Evolutionary conservation across 2,329 filamentous ascomycete genomes (phyloP), one percentile per base, ranked within the genome.

Genomic region (Aspergillus hiratsukae): DNA sequence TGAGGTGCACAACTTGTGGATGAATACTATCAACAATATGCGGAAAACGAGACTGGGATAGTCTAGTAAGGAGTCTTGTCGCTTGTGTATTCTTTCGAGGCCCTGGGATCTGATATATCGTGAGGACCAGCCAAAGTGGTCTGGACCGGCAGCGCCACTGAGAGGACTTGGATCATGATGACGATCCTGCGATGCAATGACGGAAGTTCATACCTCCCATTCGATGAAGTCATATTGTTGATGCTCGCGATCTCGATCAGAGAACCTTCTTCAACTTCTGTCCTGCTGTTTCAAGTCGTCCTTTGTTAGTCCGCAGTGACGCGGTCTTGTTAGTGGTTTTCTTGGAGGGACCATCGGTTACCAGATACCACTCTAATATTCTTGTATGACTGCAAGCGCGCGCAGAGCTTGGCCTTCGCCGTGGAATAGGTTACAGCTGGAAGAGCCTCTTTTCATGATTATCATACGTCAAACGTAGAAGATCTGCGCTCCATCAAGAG

Each of bases 281-380:
- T 21, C 51, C 60, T 48, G 53, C 41, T 23, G 52, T 46, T 10
- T 41, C 52, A 23, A 10, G 50, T 23, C 35, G 51, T 35, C 35
- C 27, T 31, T 48, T 40, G 10, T 50, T 49, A 28, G 29, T 56
- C 35, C 43, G 49, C 48, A 51, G 27, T 52, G 19, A 21, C 11
- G 43, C 45, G 8, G 3, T 51, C 41, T 23, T 35, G 31, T 35
- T 35, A 6, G 11, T 17, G 31, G 4, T 3, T 31, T 35, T 35
- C 31, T 35, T 35, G 11, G 31, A 35, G 14, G 31, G 31, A 11
- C 31, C 31, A 35, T 35, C 11, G 11, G 4, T 35, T 5, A 35
- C 31, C 31, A 35, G 31, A 6, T 35, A 35, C 31, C 11, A 35
- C 11, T 35, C 31, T 35, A 35, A 6, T 17, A 17, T 17, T 6